phyloP scores from a whole-genome alignment of 306 rosid genomes.

The Ormosia emarginata region DNA sequence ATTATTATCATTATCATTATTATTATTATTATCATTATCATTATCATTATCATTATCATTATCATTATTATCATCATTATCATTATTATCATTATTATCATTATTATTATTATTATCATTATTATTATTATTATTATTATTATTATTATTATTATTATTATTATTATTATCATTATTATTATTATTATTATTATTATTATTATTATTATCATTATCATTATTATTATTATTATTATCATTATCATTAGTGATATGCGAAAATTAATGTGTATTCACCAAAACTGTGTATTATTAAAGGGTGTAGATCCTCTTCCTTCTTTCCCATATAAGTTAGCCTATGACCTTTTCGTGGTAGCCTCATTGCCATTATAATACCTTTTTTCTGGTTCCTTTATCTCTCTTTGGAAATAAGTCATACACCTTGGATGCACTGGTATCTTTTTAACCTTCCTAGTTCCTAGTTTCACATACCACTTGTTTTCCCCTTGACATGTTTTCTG shows the following conservation, averaged over 20 bases:
- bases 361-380: not conserved
- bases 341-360: slow-evolving; percentile 15
- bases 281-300: not conserved
- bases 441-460: not conserved
- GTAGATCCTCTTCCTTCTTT: not conserved
- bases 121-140: not conserved
- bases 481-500: not conserved
- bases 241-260: not conserved
- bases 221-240: not conserved
- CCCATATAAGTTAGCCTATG: not conserved
- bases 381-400: not conserved
- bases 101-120: not conserved
- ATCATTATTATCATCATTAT: not conserved
- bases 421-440: not conserved
- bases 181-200: not conserved
- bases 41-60: not conserved
- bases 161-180: not conserved
- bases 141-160: not conserved
- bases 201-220: not conserved
- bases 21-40: not conserved
- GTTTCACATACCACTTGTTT: not conserved
- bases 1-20: not conserved
- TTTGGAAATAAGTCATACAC: slow-evolving; percentile 14
- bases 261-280: too few species aligned
- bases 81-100: not conserved